Conservation (phyloP, 768 basidiomycete genomes). For the Tricholoma saponaceum region DNA sequence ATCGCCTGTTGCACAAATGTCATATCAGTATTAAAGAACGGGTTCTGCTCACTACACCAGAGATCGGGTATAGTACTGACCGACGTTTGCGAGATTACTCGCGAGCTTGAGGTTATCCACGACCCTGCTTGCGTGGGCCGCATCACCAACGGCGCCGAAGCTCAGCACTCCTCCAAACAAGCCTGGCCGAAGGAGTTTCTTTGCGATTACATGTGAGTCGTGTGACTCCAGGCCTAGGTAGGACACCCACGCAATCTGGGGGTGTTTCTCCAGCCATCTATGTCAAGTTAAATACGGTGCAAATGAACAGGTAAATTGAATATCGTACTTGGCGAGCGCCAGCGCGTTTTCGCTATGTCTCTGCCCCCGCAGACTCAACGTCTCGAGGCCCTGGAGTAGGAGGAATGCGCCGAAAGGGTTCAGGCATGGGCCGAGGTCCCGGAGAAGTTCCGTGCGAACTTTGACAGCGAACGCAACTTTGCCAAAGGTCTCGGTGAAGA, state of each 20-base stretch:
- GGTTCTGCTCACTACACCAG: background rate
- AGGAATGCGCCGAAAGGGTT: slow-evolving; percentile 76
- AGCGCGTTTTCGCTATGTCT: slow-evolving; percentile 71
- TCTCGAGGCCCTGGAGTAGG: slow-evolving; percentile 77
- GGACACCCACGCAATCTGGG: slow-evolving; percentile 69
- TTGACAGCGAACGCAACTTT: slow-evolving; percentile 60
- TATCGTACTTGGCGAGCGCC: slow-evolving; percentile 49
- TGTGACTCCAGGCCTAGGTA: slow-evolving; percentile 71
- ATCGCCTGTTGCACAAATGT: slow-evolving; percentile 42
- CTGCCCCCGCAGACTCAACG: slow-evolving; percentile 66
- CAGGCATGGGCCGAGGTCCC: slow-evolving; percentile 61
- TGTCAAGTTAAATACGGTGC: background rate
- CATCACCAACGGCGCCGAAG: slow-evolving; percentile 69
- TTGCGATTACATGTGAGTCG: slow-evolving; percentile 54
- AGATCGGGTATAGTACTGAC: slow-evolving; percentile 24
- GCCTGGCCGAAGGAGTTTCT: slow-evolving; percentile 47
- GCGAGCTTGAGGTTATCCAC: slow-evolving; percentile 72
- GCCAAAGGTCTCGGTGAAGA: slow-evolving; percentile 66
- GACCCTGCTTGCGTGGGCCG: slow-evolving; percentile 46
- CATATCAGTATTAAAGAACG: background rate
- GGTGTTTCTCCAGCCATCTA: slow-evolving; percentile 60
- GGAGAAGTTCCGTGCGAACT: slow-evolving; percentile 57
- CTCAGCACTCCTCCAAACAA: slow-evolving; percentile 71
- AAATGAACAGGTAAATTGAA: background rate
- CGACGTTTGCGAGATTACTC: slow-evolving; percentile 71